A percentile compares a stretch with the other conserved stretches of the same genome.
phyloP scores from a whole-genome alignment of 495 filamentous ascomycete species.

The Talaromyces borbonicus region DNA sequence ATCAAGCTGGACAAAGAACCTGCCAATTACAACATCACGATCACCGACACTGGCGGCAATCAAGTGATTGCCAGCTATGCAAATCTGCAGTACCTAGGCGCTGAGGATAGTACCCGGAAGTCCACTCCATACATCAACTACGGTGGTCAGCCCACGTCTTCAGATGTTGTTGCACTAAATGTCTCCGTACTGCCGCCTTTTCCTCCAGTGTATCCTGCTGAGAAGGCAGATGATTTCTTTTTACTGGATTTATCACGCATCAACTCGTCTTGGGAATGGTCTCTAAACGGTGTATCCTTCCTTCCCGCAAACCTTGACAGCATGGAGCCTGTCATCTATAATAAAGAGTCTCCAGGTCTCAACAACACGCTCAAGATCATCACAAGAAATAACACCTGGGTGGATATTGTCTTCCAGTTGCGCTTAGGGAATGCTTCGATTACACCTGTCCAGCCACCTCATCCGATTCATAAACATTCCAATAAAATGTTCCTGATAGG shows the following conservation, averaged over 20 bases:
- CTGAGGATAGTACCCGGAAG: constrained; percentile 6
- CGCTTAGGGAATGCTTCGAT: constrained; percentile 10
- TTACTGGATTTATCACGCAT: constrained; percentile 26
- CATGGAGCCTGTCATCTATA: constrained; percentile 38
- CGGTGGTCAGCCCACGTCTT: constrained; percentile 22
- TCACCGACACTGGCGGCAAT: constrained; percentile 18
- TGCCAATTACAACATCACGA: constrained; percentile 22
- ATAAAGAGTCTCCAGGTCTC: constrained; percentile 19
- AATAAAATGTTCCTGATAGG: constrained; percentile 51
- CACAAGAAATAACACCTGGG: constrained; percentile 45
- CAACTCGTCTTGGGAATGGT: constrained; percentile 37
- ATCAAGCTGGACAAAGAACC: constrained; percentile 25
- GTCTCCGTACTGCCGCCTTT: constrained; percentile 30
- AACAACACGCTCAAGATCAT: constrained; percentile 35
- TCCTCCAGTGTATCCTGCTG: constrained; percentile 26
- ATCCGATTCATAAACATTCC: constrained; percentile 55
- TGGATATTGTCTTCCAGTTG: constrained; percentile 44
- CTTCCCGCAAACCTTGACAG: constrained; percentile 22
- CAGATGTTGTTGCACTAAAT: constrained; percentile 28
- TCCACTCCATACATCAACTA: constrained; percentile 31
- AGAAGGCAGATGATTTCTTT: constrained; percentile 29
- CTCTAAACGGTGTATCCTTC: constrained; percentile 29
- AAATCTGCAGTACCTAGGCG: constrained; percentile 24
- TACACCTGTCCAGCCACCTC: constrained; percentile 29
- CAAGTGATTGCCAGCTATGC: constrained; percentile 28